Evolutionary conservation across 2,329 filamentous ascomycete species (phyloP).

Genomic region (Beauveria varroae): DNA sequence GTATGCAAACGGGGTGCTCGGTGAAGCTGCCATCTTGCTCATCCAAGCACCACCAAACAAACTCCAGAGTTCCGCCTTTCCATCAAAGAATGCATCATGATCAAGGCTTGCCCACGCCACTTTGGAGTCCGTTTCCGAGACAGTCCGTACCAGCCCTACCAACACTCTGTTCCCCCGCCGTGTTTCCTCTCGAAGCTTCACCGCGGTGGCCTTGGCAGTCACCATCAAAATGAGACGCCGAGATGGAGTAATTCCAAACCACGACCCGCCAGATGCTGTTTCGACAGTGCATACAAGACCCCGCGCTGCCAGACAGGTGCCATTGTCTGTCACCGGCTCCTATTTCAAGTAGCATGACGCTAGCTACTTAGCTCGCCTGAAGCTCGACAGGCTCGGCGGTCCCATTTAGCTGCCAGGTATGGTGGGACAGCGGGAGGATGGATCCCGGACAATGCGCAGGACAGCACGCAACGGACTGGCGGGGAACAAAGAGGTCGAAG

Average conservation of each 20-base stretch:
- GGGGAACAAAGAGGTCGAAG: slow-evolving; percentile 2
- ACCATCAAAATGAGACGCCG: background rate
- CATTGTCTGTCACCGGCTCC: background rate
- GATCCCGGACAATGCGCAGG: background rate
- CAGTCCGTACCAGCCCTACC: background rate
- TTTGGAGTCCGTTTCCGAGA: background rate
- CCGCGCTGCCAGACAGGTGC: background rate
- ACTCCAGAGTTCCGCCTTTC: background rate
- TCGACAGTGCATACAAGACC: background rate
- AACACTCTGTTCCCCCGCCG: background rate
- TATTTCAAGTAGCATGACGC: background rate
- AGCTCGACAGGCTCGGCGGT: background rate
- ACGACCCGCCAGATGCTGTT: slow-evolving; percentile 4
- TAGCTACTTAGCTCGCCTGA: background rate
- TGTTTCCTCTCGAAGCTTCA: background rate
- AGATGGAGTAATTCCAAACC: slow-evolving; percentile 2
- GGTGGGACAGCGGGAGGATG: background rate
- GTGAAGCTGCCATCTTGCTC: background rate
- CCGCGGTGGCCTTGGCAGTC: background rate
- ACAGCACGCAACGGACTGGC: background rate
- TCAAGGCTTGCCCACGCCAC: background rate
- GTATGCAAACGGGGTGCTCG: background rate
- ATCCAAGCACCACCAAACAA: background rate
- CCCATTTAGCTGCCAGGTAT: background rate
- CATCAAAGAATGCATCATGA: background rate